Conservation (phyloP, 208 protist genomes). For the Leishmania martiniquensis region DNA sequence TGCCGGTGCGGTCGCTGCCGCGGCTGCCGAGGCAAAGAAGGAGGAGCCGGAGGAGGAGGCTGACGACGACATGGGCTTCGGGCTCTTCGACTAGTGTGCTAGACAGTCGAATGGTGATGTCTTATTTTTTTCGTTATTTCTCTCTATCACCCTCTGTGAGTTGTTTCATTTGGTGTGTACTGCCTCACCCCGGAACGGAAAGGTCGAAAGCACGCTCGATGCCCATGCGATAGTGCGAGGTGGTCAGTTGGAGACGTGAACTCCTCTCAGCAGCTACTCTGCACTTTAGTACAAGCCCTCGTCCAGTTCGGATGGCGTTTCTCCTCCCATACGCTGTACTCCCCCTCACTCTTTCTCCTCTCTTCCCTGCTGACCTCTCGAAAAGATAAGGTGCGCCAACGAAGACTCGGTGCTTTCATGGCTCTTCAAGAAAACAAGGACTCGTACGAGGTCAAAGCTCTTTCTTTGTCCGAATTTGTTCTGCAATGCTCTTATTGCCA, state of each 20-base stretch:
- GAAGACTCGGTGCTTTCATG: constrained; percentile 10
- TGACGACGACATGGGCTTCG: constrained; percentile 92
- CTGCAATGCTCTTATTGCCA: constrained; percentile 58
- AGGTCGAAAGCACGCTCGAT: neutral
- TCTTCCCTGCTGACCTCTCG: neutral
- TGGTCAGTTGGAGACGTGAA: too few relatives aligned
- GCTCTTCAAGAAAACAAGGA: constrained; percentile 43
- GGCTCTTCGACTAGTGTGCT: constrained; percentile 94
- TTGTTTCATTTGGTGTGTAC: neutral
- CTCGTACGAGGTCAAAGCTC: constrained; percentile 37
- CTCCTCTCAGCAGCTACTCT: too few relatives aligned
- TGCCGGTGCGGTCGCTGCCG: constrained; percentile 46
- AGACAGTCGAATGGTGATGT: neutral
- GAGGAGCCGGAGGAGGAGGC: constrained; percentile 80
- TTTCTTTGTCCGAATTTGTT: constrained; percentile 62
- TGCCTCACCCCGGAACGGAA: neutral
- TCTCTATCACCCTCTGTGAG: neutral
- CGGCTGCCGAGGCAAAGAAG: constrained; percentile 48
- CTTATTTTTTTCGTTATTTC: neutral
- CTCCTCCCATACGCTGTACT: neutral
- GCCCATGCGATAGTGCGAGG: too few relatives aligned
- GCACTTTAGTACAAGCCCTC: too few relatives aligned
- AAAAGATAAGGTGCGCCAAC: neutral
- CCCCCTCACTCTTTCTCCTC: neutral
- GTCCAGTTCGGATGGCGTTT: neutral